Conservation (phyloP, 1,139 yeast species). For the Saccharomyces hybrid region DNA sequence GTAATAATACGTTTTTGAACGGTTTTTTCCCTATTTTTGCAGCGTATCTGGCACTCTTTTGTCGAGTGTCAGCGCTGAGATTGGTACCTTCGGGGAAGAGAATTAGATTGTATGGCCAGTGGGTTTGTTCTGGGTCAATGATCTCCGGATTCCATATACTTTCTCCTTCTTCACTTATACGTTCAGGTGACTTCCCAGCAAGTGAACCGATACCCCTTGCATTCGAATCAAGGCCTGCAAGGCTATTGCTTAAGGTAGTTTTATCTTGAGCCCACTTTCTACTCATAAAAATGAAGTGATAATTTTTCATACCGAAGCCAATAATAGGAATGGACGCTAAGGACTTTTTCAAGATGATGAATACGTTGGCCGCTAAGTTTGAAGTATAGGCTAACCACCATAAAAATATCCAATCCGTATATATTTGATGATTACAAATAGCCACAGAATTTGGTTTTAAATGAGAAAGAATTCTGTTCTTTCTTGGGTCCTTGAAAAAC, state of each 20-base stretch:
- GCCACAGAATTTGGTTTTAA: conserved; percentile 22
- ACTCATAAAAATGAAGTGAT: conserved; percentile 63
- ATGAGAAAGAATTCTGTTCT: conserved; percentile 20
- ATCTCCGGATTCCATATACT: conserved; percentile 22
- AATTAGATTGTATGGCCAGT: conserved; percentile 48
- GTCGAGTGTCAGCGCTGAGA: conserved; percentile 56
- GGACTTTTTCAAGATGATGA: conserved; percentile 74
- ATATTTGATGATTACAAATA: conserved; percentile 77
- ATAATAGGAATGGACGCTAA: conserved; percentile 64
- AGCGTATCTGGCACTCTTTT: conserved; percentile 51
- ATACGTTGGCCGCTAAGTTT: conserved; percentile 52
- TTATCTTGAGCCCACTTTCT: conserved; percentile 83
- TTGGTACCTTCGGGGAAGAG: conserved; percentile 96
- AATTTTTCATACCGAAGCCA: conserved; percentile 84
- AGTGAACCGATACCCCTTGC: conserved; percentile 44
- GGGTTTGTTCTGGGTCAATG: conserved; percentile 31
- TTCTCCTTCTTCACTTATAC: conserved; percentile 20
- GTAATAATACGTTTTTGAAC: conserved; percentile 63
- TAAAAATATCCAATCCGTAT: conserved; percentile 87
- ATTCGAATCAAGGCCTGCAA: conserved; percentile 48
- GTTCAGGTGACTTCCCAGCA: conserved; percentile 36
- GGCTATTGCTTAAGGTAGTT: conserved; percentile 46
- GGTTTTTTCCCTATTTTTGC: conserved; percentile 40
- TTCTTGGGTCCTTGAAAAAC: conserved; percentile 16
- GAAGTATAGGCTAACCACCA: conserved; percentile 85